A percentile compares a stretch with the other conserved stretches of the same genome.
These are phyloP conservation scores for Neospermospora avenae DNA, from an alignment of 2,329 filamentous ascomycete species.

Conservation along the genomic window DNA sequence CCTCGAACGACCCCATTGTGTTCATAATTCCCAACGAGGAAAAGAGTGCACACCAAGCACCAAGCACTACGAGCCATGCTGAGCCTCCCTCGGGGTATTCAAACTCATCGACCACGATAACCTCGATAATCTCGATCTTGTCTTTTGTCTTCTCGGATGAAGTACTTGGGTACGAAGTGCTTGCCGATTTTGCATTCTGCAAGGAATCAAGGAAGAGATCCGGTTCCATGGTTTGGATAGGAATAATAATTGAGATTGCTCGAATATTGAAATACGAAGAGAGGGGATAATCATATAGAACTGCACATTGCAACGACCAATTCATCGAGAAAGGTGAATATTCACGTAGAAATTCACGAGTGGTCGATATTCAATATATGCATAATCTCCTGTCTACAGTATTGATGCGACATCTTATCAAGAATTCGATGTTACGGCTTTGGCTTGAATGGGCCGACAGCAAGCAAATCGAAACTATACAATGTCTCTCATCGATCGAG, in stretches of 20 bases:
- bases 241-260: neutral
- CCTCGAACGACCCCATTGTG: slow-evolving; percentile 6
- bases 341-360: too few species aligned
- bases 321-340: too few species aligned
- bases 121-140: neutral
- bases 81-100: neutral
- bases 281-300: neutral
- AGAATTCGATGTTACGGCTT: neutral
- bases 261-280: neutral
- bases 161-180: neutral
- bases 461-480: neutral
- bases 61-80: slow-evolving; percentile 1
- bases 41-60: slow-evolving; percentile 3
- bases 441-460: neutral
- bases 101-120: neutral
- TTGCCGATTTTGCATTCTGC: neutral
- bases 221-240: neutral
- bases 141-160: neutral
- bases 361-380: too few species aligned
- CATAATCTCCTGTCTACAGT: too few species aligned
- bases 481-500: neutral
- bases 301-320: neutral
- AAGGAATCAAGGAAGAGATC: neutral
- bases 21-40: slow-evolving; percentile 1
- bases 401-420: neutral